Base-by-base conservation (phyloP, 1,284 basidiomycete species). In the Cryptococcus amylolentus region DNA sequence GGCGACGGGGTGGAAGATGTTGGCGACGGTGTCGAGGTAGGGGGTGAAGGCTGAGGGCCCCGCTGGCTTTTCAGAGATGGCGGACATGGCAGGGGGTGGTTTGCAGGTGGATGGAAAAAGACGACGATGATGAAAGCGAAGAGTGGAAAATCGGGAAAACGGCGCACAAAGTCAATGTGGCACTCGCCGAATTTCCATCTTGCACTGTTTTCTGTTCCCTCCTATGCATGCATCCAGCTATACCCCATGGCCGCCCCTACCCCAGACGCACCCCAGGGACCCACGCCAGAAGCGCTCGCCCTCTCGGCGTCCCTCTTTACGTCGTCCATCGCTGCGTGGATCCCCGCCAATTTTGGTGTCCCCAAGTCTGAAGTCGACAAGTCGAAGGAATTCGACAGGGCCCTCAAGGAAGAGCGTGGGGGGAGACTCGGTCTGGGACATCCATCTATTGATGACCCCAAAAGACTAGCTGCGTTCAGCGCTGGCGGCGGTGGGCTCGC, bases 1-100 rank as follows among this genome's bases (percentile, higher is more conserved):
- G 46, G 75, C 47, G 46, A 77, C 66, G 41, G 75, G 75, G 54
- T 73, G 70, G 50, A 75, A 68, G 35, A 76, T 49, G 54, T 55
- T 56, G 37, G 70, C 62, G 49, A 76, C 61, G 16, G 68, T 62
- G 61, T 72, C 68, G 65, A 77, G 69, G 54, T 72, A 70, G 7
- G 69, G 66, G 23, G 67, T 49, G 57, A 69, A 55, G 7, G 66
- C 67, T 12, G 67, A 58, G 23, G 70, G 66, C 7, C 61, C 61
- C 9, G 69, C 52, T 5, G 55, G 48, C 51, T 68, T 65, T 55
- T 66, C 65, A 5, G 55, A 57, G 43, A 39, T 23, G 31, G 56
- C 41, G 47, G 53, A 31, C 27, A 56, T 54, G 20, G 45, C 27
- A 39, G 38, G n/a, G 18, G 45, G 4, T 9, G 27, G 7, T 27